Evolutionary conservation across 495 filamentous ascomycete genomes (phyloP).

Genomic region (Hyaloscypha finlandica): DNA sequence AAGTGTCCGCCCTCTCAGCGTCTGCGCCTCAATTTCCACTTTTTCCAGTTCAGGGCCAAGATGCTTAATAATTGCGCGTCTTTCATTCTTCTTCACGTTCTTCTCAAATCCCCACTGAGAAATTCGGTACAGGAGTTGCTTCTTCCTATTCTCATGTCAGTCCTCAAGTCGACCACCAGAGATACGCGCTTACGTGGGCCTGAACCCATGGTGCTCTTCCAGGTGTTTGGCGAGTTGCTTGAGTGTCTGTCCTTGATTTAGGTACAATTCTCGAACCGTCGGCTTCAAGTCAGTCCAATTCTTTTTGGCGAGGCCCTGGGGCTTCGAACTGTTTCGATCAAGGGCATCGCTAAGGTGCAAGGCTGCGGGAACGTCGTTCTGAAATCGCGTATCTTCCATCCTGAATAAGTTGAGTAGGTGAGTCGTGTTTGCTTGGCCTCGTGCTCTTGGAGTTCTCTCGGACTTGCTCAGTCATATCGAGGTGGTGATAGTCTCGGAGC

Average conservation of each 20-base stretch:
- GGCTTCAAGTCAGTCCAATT: neutral
- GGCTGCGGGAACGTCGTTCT: neutral
- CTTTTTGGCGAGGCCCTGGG: neutral
- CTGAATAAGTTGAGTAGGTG: neutral
- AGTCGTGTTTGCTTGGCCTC: neutral
- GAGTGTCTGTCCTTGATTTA: conserved; percentile 6
- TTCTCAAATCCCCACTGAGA: conserved; percentile 7
- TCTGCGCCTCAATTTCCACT: neutral
- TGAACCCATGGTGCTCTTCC: conserved; percentile 1
- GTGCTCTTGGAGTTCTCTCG: neutral
- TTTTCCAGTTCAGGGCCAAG: neutral
- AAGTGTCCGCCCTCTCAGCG: neutral
- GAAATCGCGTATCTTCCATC: neutral
- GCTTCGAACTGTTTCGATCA: neutral
- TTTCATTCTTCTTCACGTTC: conserved; percentile 12
- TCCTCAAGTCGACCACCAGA: neutral
- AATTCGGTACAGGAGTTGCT: conserved; percentile 4
- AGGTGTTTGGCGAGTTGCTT: neutral
- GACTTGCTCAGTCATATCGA: neutral
- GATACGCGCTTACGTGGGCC: conserved; percentile 8
- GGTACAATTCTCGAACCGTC: conserved; percentile 4
- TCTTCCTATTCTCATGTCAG: conserved; percentile 2
- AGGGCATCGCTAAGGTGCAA: neutral
- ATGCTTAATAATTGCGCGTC: neutral
- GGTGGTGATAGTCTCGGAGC: neutral